Evolutionary conservation across 805 yeast genomes (phyloP).

Genomic region (Ogataea ganodermae): DNA sequence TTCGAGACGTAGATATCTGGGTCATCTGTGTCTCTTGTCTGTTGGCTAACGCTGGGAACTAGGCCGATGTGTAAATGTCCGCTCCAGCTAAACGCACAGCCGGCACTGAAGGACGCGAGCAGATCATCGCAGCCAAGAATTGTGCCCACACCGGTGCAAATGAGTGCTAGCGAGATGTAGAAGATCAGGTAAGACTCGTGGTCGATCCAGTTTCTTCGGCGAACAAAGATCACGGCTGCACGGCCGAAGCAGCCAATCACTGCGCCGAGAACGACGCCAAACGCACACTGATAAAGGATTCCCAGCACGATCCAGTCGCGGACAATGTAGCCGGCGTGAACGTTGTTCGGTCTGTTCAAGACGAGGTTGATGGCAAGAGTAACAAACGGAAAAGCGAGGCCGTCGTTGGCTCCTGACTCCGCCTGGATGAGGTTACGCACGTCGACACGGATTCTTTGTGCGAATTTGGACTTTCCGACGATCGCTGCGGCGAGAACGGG

Average conservation of each 20-base stretch:
- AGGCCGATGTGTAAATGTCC: slow-evolving; percentile 44
- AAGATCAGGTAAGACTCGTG: slow-evolving; percentile 87
- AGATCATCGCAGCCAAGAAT: slow-evolving; percentile 87
- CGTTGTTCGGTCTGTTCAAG: slow-evolving; percentile 47
- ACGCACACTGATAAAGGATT: slow-evolving; percentile 75
- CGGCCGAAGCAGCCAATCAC: slow-evolving; percentile 71
- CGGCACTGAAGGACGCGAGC: slow-evolving; percentile 87
- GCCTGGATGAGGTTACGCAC: slow-evolving; percentile 80
- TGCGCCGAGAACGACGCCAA: slow-evolving; percentile 77
- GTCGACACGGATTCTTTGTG: slow-evolving; percentile 91
- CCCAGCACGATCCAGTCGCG: slow-evolving; percentile 80
- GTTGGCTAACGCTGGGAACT: slow-evolving; percentile 4
- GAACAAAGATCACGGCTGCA: slow-evolving; percentile 74
- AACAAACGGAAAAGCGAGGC: slow-evolving; percentile 94
- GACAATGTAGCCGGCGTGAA: slow-evolving; percentile 66
- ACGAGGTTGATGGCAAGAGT: slow-evolving; percentile 68
- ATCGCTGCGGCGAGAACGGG: slow-evolving; percentile 95
- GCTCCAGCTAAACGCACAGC: slow-evolving; percentile 92
- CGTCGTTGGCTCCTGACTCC: slow-evolving; percentile 90
- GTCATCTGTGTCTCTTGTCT: slow-evolving; percentile 31
- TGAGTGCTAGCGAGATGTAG: slow-evolving; percentile 77
- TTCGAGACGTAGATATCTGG: slow-evolving; percentile 67
- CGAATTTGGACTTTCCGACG: slow-evolving; percentile 91
- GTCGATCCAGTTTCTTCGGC: slow-evolving; percentile 67
- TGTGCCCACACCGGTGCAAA: slow-evolving; percentile 88